Base-by-base conservation (phyloP, 768 basidiomycete species). In the Amanita subjunquillea region DNA sequence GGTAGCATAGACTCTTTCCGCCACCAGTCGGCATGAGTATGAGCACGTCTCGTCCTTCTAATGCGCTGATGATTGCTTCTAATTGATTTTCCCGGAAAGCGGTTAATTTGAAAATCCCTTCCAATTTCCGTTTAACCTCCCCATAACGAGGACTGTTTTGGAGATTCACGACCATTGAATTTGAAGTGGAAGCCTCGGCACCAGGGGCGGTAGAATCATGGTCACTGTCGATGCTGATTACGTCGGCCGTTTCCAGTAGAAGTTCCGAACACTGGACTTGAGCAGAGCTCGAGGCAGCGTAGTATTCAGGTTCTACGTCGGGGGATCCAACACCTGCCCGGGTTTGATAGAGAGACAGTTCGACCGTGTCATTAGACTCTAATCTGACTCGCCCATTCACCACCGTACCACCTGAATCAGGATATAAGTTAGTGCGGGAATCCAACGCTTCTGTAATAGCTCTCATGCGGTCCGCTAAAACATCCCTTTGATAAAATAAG, bases 11-110 rank as follows among this genome's bases (percentile, higher is more conserved):
- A 59, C 85, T 88, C 69, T 94, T 93, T 0, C 91, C 91, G 3
- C 92, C 92, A 34, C 92, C 93, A 1, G 96, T 99, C 1, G 96
- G 96, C 82, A 97, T 94, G 6, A 98, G 76, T 15, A 97, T 90
- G 58, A 98, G 92, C 15, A 91, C 90, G 61, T 98, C 95, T 51
- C 74, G 78, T 6, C 87, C 91, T 2, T 75, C 72, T 65, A 99
- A 69, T 0, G 87, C 82, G 13, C 85, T 86, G 41, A 79, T 77
- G 56, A 98, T 87, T 2, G 89, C 91, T 60, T 88, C 84, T 38
- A 92, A 75, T 62, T 98, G 96, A 65, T 97, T 88, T 12, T 65
- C 67, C 32, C 95, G 80, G 65, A 98, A 98, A 1, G 63, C 60
- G 0, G 74, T 59, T 12, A 97, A 72, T 4, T 70, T 69, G 66